Percentiles rank a stretch among this genome's conserved stretches.
Evolutionary conservation across 2,329 filamentous ascomycete genomes (phyloP).

Genomic region (Berkeleyomyces basicola): DNA sequence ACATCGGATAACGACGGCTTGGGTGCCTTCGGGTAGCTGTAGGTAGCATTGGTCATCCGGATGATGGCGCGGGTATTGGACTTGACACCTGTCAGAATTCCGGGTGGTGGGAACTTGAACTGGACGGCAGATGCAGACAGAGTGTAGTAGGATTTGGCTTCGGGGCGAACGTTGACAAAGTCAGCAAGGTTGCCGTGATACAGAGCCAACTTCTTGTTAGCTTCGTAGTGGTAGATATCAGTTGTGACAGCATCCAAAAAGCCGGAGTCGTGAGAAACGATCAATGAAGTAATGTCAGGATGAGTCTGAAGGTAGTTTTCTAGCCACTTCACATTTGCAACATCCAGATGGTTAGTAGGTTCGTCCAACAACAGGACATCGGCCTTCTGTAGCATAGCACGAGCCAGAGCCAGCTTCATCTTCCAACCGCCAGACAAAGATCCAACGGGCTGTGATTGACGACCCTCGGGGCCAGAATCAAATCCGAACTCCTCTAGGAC

Average conservation of each 20-base stretch:
- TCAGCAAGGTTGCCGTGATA: slow-evolving; percentile 69
- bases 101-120: slow-evolving; percentile 96
- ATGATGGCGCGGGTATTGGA: slow-evolving; percentile 87
- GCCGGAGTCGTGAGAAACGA: slow-evolving; percentile 94
- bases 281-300: slow-evolving; percentile 89
- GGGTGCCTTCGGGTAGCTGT: slow-evolving; percentile 74
- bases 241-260: slow-evolving; percentile 97
- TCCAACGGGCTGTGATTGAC: slow-evolving; percentile 78
- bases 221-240: slow-evolving; percentile 97
- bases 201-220: slow-evolving; percentile 77
- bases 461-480: slow-evolving; percentile 71
- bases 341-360: slow-evolving; percentile 96
- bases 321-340: slow-evolving; percentile 89
- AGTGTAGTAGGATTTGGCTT: slow-evolving; percentile 97
- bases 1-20: slow-evolving; percentile 83
- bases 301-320: slow-evolving; percentile 92
- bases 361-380: slow-evolving; percentile 94
- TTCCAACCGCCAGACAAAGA: slow-evolving; percentile 98
- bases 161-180: slow-evolving; percentile 80
- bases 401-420: slow-evolving; percentile 95
- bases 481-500: slow-evolving; percentile 90
- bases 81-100: slow-evolving; percentile 89
- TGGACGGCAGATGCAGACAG: slow-evolving; percentile 73
- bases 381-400: slow-evolving; percentile 93
- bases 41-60: slow-evolving; percentile 82